Evolutionary conservation across 495 filamentous ascomycete genomes (phyloP), one percentile per base, ranked within the genome.

Genomic region (Chaetomium fimeti): DNA sequence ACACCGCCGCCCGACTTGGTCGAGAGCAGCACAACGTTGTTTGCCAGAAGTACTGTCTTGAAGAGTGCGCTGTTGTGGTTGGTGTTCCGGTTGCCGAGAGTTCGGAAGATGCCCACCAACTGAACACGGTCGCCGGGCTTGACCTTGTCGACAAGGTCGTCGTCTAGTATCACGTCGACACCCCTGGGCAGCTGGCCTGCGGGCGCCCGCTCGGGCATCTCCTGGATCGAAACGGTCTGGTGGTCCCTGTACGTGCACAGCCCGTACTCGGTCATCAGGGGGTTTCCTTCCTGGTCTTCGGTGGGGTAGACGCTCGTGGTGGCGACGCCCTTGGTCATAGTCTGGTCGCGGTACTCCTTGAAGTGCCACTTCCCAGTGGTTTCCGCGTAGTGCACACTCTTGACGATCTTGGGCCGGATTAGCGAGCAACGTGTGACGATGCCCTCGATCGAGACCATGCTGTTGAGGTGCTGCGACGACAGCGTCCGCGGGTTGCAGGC

Each of bases 101-200:
- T 93, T 65, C 95, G 82, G 72, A 91, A 99, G 48, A 94, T 91
- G 55, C 94, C 94, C 22, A 98, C 94, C 36, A 99, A 83, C 72
- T 99, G 95, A 64, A 98, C 91, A 69, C 94, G 84, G 78, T 99
- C 94, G 32, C 94, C 94, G 32, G 94, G 94, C 76, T 99, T 99
- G 63, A 91, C 89, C 63, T 85, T 87, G 74, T 99, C 94, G 36
- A 99, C 94, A 28, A 99, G 81, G 72, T 99, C 94, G 74, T 99
- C 94, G 68, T 99, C 94, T 67, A 98, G 77, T 62, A 99, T 91
- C 22, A 99, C 93, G 77, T 99, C 94, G n/a, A 98, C 94, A 53
- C 93, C 92, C 62, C 94, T 87, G 63, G 94, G 94, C 68, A 99
- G 84, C 80, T 98, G 94, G 53, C 94, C 94, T 59, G 94, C 93